phyloP scores from a whole-genome alignment of 129 eudicot genomes.

The Chrysanthemum makinoi region DNA sequence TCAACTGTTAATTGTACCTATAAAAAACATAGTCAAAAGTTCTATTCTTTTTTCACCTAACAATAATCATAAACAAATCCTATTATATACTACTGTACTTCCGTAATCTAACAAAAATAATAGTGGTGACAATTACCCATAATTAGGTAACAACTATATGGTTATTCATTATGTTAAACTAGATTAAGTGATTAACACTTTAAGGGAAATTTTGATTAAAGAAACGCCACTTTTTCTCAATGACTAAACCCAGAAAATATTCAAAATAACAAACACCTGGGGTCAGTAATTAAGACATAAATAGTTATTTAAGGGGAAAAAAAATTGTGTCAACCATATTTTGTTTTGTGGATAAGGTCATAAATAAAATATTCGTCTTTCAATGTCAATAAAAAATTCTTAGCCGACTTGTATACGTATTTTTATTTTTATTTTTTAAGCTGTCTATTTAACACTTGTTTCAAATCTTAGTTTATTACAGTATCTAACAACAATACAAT shows the following conservation, averaged over 20 bases:
- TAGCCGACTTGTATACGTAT: no score
- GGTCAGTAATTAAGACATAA: conserved; percentile 11
- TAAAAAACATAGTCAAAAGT: no score
- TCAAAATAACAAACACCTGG: conserved; percentile 15
- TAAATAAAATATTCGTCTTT: no score
- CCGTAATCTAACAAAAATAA: neutral
- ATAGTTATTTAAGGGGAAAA: neutral
- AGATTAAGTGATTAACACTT: conserved; percentile 22
- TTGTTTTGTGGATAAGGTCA: conserved; percentile 14
- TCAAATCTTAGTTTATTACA: no score
- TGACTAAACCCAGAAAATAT: conserved; percentile 19
- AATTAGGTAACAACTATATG: neutral
- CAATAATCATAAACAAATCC: neutral
- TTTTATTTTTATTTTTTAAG: no score
- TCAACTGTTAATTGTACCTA: no score
- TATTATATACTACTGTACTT: conserved; percentile 12
- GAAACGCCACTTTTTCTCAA: conserved; percentile 14
- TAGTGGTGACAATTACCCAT: neutral
- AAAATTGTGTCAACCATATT: conserved; percentile 10
- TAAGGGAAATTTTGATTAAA: conserved; percentile 11
- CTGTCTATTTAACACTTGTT: no score
- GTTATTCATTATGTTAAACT: conserved; percentile 1
- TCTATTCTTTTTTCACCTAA: no score
- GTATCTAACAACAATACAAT: no score
- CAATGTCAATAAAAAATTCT: no score